phyloP scores from a whole-genome alignment of 768 basidiomycete species.

The Leucocoprinus birnbaumii region DNA sequence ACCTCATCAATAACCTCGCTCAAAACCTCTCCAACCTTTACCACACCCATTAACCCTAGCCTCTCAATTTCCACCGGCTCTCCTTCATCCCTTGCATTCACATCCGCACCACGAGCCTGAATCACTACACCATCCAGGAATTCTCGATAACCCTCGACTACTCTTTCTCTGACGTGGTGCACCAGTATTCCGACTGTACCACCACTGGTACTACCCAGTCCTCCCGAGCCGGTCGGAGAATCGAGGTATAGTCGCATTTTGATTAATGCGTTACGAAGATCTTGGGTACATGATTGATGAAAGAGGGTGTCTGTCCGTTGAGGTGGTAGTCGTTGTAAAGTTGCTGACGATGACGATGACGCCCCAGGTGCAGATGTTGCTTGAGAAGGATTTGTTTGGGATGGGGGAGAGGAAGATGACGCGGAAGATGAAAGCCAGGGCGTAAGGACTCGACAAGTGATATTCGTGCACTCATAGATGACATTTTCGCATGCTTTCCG shows the following conservation, averaged over 20 bases:
- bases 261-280: constrained; percentile 50
- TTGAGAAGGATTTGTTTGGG: neutral
- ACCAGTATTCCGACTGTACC: constrained; percentile 77
- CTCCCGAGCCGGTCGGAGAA: neutral
- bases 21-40: constrained; percentile 37
- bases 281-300: constrained; percentile 47
- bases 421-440: constrained; percentile 59
- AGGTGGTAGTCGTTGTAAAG: constrained; percentile 12
- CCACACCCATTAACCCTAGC: constrained; percentile 23
- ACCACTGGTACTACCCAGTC: constrained; percentile 38
- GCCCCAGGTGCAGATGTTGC: constrained; percentile 2
- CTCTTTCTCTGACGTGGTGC: constrained; percentile 69
- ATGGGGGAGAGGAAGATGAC: constrained; percentile 14
- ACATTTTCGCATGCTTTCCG: constrained; percentile 84
- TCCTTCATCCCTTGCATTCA: constrained; percentile 28
- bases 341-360: constrained; percentile 1
- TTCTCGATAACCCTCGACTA: constrained; percentile 73
- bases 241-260: constrained; percentile 77
- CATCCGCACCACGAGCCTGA: constrained; percentile 35
- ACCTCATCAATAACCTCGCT: constrained; percentile 30
- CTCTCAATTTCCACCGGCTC: constrained; percentile 14
- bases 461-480: constrained; percentile 59
- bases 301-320: constrained; percentile 31
- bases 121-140: constrained; percentile 30
- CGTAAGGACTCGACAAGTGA: constrained; percentile 57